phyloP scores from a whole-genome alignment of 352 stramenopile species.

The Globisporangium solare region DNA sequence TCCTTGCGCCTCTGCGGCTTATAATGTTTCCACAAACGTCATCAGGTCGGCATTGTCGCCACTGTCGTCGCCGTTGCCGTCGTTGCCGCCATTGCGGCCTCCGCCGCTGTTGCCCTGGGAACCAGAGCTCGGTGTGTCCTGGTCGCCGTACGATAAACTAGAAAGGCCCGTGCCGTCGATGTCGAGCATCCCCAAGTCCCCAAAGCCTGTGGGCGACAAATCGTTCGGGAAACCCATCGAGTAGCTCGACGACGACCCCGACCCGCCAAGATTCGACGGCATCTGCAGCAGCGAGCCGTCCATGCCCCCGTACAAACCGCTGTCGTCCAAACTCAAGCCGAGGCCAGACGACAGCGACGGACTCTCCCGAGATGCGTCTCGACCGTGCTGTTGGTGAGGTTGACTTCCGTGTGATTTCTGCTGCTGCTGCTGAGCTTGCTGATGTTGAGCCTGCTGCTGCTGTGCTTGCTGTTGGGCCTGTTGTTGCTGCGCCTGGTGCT shows the following conservation, averaged over 20 bases:
- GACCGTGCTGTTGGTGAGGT: constrained; percentile 15
- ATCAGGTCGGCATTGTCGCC: constrained; percentile 64
- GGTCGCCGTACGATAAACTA: constrained; percentile 34
- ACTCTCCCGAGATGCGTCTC: constrained; percentile 19
- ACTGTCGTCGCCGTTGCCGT: constrained; percentile 25
- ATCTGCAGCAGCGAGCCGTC: constrained; percentile 54
- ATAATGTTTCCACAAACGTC: constrained; percentile 70
- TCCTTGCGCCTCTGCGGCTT: not conserved
- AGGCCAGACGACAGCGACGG: constrained; percentile 45
- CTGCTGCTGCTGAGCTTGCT: constrained; percentile 26
- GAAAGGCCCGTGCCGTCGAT: constrained; percentile 52
- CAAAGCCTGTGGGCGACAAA: constrained; percentile 60
- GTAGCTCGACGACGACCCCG: constrained; percentile 31
- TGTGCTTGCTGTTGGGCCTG: constrained; percentile 13
- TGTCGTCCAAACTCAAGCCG: constrained; percentile 50
- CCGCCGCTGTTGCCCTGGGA: constrained; percentile 7
- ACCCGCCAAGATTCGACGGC: constrained; percentile 37
- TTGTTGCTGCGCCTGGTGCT: constrained; percentile 16
- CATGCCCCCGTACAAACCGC: constrained; percentile 45
- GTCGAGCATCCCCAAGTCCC: constrained; percentile 62
- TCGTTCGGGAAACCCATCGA: constrained; percentile 59
- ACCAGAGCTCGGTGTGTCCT: constrained; percentile 24
- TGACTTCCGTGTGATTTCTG: constrained; percentile 8
- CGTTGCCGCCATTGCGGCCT: constrained; percentile 19
- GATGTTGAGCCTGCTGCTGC: constrained; percentile 21